Evolutionary conservation across 1,284 basidiomycete species (phyloP).

Genomic region (Malassezia obtusa): DNA sequence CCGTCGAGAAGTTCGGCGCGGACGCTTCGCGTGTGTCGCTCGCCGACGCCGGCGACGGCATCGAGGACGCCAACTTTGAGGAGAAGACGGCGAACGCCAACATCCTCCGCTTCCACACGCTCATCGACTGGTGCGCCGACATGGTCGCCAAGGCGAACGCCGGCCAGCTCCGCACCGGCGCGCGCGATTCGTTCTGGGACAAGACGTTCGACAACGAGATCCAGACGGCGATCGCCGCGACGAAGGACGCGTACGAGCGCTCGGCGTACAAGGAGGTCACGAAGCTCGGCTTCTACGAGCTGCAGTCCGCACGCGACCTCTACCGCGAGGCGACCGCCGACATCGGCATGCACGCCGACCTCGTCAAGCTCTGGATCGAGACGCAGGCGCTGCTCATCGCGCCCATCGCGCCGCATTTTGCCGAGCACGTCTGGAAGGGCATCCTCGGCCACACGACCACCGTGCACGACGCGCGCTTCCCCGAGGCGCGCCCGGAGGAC

Average conservation of each 20-base stretch:
- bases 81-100: constrained; percentile 97
- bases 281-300: constrained; percentile 91
- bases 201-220: constrained; percentile 83
- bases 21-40: constrained; percentile 83
- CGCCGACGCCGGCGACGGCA: constrained; percentile 92
- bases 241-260: constrained; percentile 57
- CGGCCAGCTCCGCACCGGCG: constrained; percentile 58
- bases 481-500: constrained; percentile 54
- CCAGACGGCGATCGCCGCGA: constrained; percentile 69
- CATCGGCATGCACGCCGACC: constrained; percentile 74
- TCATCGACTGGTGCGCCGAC: constrained; percentile 84
- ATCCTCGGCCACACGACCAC: constrained; percentile 66
- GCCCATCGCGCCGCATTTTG: constrained; percentile 88
- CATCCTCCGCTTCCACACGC: constrained; percentile 84
- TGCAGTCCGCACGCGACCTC: constrained; percentile 85
- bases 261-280: constrained; percentile 91
- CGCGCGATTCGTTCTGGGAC: constrained; percentile 55
- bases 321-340: constrained; percentile 80
- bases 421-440: constrained; percentile 75
- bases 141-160: constrained; percentile 57
- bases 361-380: constrained; percentile 69
- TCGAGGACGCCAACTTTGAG: constrained; percentile 97
- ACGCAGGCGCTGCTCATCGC: constrained; percentile 67
- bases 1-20: constrained; percentile 64
- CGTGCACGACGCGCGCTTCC: constrained; percentile 74